A percentile compares a stretch with the other conserved stretches of the same genome.
Evolutionary conservation across 1,284 basidiomycete species (phyloP).

Genomic region (Microbotryomycetes sp.): DNA sequence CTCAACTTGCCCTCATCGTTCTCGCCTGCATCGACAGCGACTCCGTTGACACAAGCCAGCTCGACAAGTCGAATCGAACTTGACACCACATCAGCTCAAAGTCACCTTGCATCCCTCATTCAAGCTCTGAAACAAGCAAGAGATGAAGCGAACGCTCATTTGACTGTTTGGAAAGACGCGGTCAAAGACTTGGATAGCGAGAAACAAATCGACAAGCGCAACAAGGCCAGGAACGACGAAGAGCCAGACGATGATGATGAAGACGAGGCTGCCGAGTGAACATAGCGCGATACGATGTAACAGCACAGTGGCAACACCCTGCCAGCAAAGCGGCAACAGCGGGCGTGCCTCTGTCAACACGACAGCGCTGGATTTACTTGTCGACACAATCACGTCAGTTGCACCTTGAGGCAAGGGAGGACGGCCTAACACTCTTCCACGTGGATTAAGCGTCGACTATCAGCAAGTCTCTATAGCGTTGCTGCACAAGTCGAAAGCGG

Average conservation of each 20-base stretch:
- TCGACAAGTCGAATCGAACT: constrained; percentile 1
- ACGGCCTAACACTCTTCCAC: too few species aligned
- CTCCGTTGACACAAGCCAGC: background rate
- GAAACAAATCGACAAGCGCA: background rate
- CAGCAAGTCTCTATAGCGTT: too few species aligned
- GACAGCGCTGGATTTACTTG: too few species aligned
- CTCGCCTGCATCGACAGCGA: background rate
- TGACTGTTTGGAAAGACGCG: constrained; percentile 24
- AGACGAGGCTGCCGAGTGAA: background rate
- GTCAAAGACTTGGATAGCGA: constrained; percentile 21
- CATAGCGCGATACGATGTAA: too few species aligned
- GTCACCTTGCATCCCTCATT: constrained; percentile 21
- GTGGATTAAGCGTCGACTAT: too few species aligned
- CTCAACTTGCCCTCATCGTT: background rate
- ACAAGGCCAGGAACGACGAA: background rate
- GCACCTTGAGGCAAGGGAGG: too few species aligned
- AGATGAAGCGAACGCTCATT: constrained; percentile 7
- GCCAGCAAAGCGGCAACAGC: too few species aligned
- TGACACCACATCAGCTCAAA: constrained; percentile 5
- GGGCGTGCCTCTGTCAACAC: too few species aligned
- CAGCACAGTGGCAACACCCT: too few species aligned
- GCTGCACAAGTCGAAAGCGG: too few species aligned
- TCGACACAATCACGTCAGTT: too few species aligned
- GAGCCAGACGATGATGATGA: constrained; percentile 4
- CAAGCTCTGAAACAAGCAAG: constrained; percentile 10